A percentile compares a stretch with the other conserved stretches of the same genome.
These are phyloP conservation scores for Magnaporthiopsis rhizophila DNA, from an alignment of 2,329 filamentous ascomycete species.

Conservation along the genomic window DNA sequence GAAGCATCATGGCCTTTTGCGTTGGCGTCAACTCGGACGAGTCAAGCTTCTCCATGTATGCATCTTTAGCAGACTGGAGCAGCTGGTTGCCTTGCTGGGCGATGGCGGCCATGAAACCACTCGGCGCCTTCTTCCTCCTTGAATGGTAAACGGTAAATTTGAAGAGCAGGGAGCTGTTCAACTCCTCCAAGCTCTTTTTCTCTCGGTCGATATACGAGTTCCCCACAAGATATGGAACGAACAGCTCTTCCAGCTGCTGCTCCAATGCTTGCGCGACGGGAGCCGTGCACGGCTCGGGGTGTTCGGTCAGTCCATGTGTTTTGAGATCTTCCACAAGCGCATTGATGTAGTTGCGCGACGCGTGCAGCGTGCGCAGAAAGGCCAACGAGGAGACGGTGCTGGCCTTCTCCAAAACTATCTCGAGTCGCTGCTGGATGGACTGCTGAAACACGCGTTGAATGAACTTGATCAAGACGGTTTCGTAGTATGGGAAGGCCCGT, in stretches of 20 bases:
- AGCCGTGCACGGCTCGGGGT: constrained; percentile 83
- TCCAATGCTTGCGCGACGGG: constrained; percentile 72
- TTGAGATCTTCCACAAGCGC: constrained; percentile 88
- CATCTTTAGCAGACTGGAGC: constrained; percentile 79
- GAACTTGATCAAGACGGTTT: constrained; percentile 88
- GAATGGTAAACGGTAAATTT: constrained; percentile 96
- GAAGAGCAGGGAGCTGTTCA: constrained; percentile 88
- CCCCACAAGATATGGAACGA: constrained; percentile 60
- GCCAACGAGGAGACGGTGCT: constrained; percentile 85
- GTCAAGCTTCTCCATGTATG: constrained; percentile 82
- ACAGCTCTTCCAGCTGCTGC: constrained; percentile 70
- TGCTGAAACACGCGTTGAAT: constrained; percentile 96
- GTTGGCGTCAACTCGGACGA: constrained; percentile 81
- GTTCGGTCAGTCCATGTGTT: constrained; percentile 85
- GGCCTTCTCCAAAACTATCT: constrained; percentile 93
- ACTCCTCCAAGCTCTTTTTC: constrained; percentile 62
- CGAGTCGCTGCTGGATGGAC: constrained; percentile 90
- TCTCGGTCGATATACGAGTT: constrained; percentile 66
- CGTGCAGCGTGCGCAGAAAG: constrained; percentile 83
- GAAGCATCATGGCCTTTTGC: constrained; percentile 83
- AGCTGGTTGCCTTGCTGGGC: constrained; percentile 86
- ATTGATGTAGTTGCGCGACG: constrained; percentile 82
- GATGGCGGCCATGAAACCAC: constrained; percentile 86
- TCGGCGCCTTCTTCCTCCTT: constrained; percentile 76
- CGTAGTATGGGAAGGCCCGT: constrained; percentile 90